Evolutionary conservation across 345 rosid genomes (phyloP), one percentile per base, ranked within the genome.

Genomic region (Mangifera indica): DNA sequence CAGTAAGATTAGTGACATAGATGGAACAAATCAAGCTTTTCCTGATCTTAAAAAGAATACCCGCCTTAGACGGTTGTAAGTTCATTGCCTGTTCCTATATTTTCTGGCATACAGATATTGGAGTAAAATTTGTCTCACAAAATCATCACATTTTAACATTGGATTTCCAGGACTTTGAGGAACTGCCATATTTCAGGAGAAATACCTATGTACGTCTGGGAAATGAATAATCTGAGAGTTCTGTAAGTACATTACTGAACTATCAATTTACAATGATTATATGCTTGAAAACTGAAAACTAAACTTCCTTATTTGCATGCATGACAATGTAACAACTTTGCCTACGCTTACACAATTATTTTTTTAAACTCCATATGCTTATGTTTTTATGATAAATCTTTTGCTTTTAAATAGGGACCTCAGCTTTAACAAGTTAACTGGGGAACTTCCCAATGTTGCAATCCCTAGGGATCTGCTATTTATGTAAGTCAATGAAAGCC

Each of bases 1-100:
- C 81, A 89, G 94, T 87, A 87, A 80, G 79, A 85, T 89, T 60
- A 80, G 83, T 17, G 88, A 87, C 66, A 72, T 84, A 60, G 56
- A 32, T 57, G 74, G 77, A 57, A 72, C 67, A 25, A 8, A 67
- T 64, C 75, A 83, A 68, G 25, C 70, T 22, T 72, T 87, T 73
- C 89, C 89, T 22, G 44, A 37, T 25, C 76, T 87, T 11, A 65
- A 60, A 44, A 87, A 78, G 81, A 68, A 78, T 63, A 78, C 70
- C 59, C n/a, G 61, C 55, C 61, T 84, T 34, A 32, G 2, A 2
- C 56, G 77, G 61, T 18, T 82, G 85, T 84, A 80, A 1, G 71
- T 69, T 66, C n/a, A 22, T 3, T 61, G 14, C 21, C 60, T 18
- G 15, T 49, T 15, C 5, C 49, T 2, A 29, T 46, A 51, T 22